Percentiles rank a stretch among this genome's conserved stretches.
Conservation (phyloP, 2,329 filamentous ascomycete species). For the Scortechinia acanthostroma region DNA sequence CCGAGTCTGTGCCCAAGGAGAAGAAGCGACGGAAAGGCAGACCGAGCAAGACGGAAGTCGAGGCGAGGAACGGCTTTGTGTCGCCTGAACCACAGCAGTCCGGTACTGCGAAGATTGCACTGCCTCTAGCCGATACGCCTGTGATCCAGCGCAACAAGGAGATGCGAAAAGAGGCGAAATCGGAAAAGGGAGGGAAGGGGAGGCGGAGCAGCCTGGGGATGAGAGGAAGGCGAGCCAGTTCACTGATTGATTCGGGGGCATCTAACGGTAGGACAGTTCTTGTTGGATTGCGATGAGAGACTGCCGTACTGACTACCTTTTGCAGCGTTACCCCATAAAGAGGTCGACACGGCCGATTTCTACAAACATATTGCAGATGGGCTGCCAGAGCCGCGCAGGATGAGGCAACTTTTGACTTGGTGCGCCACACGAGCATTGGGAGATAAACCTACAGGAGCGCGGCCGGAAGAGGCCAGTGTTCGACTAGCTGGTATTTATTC, state of each 20-base stretch:
- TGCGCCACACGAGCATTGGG: slow-evolving; percentile 52
- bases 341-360: slow-evolving; percentile 52
- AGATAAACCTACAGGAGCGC: slow-evolving; percentile 39
- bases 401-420: slow-evolving; percentile 60
- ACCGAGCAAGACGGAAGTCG: slow-evolving; percentile 15
- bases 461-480: slow-evolving; percentile 36
- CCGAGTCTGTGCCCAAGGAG: slow-evolving; percentile 5
- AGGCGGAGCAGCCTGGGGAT: slow-evolving; percentile 53
- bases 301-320: background rate
- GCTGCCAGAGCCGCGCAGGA: slow-evolving; percentile 52
- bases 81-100: slow-evolving; percentile 18
- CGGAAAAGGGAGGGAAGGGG: slow-evolving; percentile 34
- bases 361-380: slow-evolving; percentile 63
- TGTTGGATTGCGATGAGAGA: background rate
- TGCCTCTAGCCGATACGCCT: slow-evolving; percentile 58
- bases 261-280: slow-evolving; percentile 34
- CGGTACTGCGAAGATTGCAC: slow-evolving; percentile 29
- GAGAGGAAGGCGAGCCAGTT: slow-evolving; percentile 55
- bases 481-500: slow-evolving; percentile 33
- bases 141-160: slow-evolving; percentile 60
- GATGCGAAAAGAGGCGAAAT: slow-evolving; percentile 43
- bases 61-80: slow-evolving; percentile 15
- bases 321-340: slow-evolving; percentile 48
- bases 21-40: slow-evolving; percentile 22
- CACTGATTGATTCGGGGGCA: slow-evolving; percentile 55